Conservation (phyloP, 2,329 filamentous ascomycete genomes). For the Epichloe sylvatica region DNA sequence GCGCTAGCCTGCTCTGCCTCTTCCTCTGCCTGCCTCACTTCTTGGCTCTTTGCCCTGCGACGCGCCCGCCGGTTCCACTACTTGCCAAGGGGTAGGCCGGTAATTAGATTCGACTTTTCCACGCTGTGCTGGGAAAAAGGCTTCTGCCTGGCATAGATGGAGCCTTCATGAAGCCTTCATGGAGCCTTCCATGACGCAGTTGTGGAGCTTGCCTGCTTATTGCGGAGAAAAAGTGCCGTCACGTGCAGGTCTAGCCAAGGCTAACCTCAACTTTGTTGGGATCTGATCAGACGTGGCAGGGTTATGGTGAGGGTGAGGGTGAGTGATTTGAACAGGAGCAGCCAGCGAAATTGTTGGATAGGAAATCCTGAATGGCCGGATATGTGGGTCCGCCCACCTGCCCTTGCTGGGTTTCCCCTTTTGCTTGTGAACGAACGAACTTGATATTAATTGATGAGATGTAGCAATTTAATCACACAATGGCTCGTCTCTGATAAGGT, state of each 20-base stretch:
- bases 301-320: too few species aligned
- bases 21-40: neutral
- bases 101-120: neutral
- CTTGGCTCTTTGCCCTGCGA: neutral
- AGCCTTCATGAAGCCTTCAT: neutral
- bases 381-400: too few species aligned
- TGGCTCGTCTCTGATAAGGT: too few species aligned
- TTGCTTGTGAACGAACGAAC: too few species aligned
- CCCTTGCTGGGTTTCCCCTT: too few species aligned
- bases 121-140: neutral
- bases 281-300: too few species aligned
- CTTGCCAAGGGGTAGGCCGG: neutral
- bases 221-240: neutral
- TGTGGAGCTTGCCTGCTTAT: neutral
- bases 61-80: neutral
- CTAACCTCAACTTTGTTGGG: neutral
- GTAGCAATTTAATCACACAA: too few species aligned
- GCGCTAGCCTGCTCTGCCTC: neutral
- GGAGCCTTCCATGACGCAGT: constrained; percentile 1
- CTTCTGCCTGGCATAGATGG: neutral
- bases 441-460: too few species aligned
- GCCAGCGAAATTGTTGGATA: too few species aligned
- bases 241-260: neutral
- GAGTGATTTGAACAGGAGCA: too few species aligned
- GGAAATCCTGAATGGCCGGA: too few species aligned